Conservation (phyloP, 306 rosid genomes). For the Quercus berberidifolia region DNA sequence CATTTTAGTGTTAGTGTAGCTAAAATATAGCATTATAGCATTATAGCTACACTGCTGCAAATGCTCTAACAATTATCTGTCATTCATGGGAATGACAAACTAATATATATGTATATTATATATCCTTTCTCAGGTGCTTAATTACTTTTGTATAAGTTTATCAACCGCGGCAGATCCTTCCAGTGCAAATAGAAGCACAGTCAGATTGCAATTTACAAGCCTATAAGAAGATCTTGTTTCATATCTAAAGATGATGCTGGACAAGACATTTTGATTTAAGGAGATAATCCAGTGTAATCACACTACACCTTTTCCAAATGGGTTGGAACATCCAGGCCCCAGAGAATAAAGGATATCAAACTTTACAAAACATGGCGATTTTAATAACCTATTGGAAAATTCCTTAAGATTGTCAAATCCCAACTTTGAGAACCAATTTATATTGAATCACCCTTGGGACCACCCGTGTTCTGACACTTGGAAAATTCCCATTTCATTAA, state of each 20-base stretch:
- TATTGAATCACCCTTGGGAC: conserved; percentile 8
- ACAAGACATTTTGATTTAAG: conserved; percentile 23
- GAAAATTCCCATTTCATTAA: conserved; percentile 17
- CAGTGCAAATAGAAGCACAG: neutral
- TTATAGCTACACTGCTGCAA: no score
- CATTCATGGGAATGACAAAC: no score
- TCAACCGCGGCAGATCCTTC: no score
- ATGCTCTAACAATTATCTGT: no score
- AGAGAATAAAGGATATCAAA: conserved; percentile 53
- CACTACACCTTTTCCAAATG: conserved; percentile 45
- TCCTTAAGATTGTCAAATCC: conserved; percentile 26
- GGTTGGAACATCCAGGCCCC: conserved; percentile 77
- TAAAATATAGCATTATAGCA: no score
- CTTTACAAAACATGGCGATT: conserved; percentile 23
- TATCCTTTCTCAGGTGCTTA: no score
- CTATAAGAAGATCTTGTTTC: conserved; percentile 16
- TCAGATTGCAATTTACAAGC: neutral
- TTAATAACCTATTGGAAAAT: conserved; percentile 23
- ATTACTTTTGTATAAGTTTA: no score
- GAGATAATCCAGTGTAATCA: conserved; percentile 28
- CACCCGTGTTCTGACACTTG: conserved; percentile 18
- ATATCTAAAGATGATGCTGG: conserved; percentile 31
- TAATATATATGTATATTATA: no score
- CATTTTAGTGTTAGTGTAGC: no score
- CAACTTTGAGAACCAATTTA: conserved; percentile 8